phyloP scores from a whole-genome alignment of 1,284 basidiomycete genomes.

The Tilletia horrida region DNA sequence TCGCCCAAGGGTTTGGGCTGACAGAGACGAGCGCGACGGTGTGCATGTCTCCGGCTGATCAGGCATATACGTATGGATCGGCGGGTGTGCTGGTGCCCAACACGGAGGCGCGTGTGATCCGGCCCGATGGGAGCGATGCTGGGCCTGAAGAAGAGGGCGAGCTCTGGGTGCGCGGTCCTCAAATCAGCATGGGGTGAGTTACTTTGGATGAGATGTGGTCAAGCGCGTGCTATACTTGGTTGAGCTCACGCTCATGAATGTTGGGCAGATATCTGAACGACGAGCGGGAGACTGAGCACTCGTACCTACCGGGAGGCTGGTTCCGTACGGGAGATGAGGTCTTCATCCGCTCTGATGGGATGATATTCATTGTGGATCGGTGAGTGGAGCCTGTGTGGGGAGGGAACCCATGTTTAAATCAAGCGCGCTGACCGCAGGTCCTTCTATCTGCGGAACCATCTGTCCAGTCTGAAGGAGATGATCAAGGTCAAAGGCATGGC shows the following conservation, averaged over 20 bases:
- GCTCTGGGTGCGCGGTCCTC: constrained; percentile 59
- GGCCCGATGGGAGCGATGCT: constrained; percentile 43
- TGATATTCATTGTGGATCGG: constrained; percentile 42
- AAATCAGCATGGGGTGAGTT: constrained; percentile 56
- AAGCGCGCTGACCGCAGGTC: no score
- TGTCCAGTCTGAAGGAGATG: constrained; percentile 26
- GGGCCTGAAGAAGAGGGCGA: constrained; percentile 56
- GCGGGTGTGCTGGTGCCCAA: constrained; percentile 30
- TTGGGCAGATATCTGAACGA: constrained; percentile 55
- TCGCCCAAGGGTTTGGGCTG: constrained; percentile 43
- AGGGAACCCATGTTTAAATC: no score
- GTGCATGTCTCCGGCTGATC: background rate
- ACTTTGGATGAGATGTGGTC: background rate
- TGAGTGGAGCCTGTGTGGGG: background rate
- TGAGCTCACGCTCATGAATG: no score
- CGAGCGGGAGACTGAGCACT: constrained; percentile 42
- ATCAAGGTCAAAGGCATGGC: constrained; percentile 39
- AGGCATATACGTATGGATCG: background rate
- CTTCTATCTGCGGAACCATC: no score
- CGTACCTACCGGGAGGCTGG: constrained; percentile 38
- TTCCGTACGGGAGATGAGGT: constrained; percentile 46
- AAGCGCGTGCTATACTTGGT: no score
- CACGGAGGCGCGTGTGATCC: constrained; percentile 40
- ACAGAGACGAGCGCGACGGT: constrained; percentile 34
- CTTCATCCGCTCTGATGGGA: constrained; percentile 24